phyloP scores from a whole-genome alignment of 2,329 filamentous ascomycete genomes.

The Tolypocladium album region DNA sequence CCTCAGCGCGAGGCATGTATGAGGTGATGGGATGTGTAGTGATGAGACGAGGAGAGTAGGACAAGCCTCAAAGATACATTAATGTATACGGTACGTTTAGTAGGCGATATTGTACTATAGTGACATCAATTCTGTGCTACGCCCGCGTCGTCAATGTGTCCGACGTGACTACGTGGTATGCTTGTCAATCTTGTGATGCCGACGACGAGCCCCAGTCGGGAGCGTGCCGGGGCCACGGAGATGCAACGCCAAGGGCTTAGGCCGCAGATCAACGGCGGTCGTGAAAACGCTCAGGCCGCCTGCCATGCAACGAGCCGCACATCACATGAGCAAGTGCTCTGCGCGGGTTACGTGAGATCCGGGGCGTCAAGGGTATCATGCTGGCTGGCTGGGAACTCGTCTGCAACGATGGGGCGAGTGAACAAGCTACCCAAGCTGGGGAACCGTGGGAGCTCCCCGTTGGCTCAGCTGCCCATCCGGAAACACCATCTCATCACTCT shows the following conservation, averaged over 20 bases:
- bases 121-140: background rate
- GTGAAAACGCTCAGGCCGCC: background rate
- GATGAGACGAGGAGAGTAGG: background rate
- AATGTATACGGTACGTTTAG: background rate
- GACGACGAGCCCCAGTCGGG: background rate
- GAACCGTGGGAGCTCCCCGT: too few relatives aligned
- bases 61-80: background rate
- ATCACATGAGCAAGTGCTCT: background rate
- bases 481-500: background rate
- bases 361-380: background rate
- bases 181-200: background rate
- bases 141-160: background rate
- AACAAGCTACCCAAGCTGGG: too few relatives aligned
- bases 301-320: background rate
- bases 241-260: background rate
- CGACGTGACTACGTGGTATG: background rate
- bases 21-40: conserved; percentile 15
- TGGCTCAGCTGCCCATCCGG: background rate
- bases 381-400: background rate
- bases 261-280: background rate
- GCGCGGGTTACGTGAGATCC: background rate
- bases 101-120: background rate
- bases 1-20: conserved; percentile 51
- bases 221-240: background rate
- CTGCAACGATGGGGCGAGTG: too few relatives aligned